phyloP scores from a whole-genome alignment of 495 filamentous ascomycete species.

The Neurospora tetraspora region DNA sequence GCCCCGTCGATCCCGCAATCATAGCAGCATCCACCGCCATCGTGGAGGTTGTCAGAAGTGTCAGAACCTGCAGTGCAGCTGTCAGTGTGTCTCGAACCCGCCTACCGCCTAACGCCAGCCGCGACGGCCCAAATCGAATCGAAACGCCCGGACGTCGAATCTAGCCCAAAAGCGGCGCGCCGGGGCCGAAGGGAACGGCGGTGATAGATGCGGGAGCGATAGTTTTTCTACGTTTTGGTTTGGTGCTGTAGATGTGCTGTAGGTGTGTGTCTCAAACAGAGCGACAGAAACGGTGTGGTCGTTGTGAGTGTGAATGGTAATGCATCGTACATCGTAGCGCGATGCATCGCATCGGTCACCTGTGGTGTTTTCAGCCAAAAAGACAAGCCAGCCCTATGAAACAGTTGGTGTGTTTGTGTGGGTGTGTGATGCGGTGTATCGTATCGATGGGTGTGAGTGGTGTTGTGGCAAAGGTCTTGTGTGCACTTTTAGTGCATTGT shows the following conservation, averaged over 20 bases:
- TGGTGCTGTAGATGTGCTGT: neutral
- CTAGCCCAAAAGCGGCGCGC: neutral
- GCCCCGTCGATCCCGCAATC: neutral
- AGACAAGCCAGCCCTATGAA: neutral
- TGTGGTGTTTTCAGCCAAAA: neutral
- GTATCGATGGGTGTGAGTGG: neutral
- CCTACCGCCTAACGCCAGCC: neutral
- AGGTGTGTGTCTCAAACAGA: neutral
- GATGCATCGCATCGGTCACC: neutral
- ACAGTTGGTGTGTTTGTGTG: neutral
- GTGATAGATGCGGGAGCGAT: neutral
- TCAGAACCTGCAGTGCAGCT: neutral
- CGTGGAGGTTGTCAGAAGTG: neutral
- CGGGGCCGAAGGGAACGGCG: neutral
- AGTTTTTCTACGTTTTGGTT: neutral
- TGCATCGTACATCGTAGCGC: neutral
- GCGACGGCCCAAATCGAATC: neutral
- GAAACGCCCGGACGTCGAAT: neutral
- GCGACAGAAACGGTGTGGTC: no score
- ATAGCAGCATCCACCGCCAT: neutral
- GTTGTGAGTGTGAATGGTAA: neutral
- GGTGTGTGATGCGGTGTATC: neutral
- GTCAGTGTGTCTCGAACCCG: neutral
- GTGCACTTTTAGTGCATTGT: neutral
- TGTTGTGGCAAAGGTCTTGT: neutral